phyloP scores from a whole-genome alignment of 345 rosid species.

The Excoecaria cochinchinensis region DNA sequence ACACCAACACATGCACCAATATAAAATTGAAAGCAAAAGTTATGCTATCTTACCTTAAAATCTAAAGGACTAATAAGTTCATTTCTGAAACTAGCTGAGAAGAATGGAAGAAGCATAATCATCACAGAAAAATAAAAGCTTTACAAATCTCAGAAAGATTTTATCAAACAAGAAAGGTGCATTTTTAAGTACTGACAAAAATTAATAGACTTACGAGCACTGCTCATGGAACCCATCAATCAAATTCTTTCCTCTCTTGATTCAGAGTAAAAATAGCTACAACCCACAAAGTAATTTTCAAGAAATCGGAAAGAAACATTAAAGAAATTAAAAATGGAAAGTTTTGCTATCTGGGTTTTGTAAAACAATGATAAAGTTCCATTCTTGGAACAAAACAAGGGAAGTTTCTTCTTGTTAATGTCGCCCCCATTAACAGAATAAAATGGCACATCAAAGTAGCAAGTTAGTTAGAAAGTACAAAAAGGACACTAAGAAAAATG shows the following conservation, averaged over 20 bases:
- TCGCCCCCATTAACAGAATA: neutral
- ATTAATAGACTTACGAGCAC: neutral
- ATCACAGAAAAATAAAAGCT: too few species aligned
- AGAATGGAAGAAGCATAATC: neutral
- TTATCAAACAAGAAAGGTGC: neutral
- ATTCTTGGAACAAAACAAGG: conserved; percentile 4
- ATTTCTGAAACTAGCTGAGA: neutral
- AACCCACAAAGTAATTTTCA: neutral
- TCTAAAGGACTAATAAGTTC: neutral
- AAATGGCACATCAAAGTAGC: neutral
- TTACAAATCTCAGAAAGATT: neutral
- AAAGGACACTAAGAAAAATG: conserved; percentile 13
- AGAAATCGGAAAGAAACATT: neutral
- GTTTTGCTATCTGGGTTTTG: neutral
- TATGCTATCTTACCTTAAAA: neutral
- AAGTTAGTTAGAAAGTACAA: conserved; percentile 2
- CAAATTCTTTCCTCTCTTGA: neutral
- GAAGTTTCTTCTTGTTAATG: conserved; percentile 1
- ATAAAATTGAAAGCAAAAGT: neutral
- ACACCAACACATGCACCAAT: neutral
- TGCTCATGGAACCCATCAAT: neutral
- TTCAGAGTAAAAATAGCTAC: neutral
- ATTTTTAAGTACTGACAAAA: neutral
- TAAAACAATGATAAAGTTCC: neutral
- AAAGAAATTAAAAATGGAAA: conserved; percentile 12